phyloP scores from a whole-genome alignment of 306 rosid species.

The Citrullus colocynthis region DNA sequence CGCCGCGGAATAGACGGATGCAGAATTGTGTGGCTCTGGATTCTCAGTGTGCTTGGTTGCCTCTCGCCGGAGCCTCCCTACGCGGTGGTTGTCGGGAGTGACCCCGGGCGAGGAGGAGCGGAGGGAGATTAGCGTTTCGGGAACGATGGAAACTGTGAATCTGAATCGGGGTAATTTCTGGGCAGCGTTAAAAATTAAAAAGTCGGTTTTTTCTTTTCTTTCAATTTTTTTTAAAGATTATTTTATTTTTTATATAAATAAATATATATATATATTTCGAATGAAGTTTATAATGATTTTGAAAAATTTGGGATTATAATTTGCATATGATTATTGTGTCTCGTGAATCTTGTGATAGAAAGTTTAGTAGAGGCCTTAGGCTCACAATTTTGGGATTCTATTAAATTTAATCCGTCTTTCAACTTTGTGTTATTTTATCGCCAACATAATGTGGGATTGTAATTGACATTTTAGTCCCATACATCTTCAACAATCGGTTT shows the following conservation, averaged over 20 bases:
- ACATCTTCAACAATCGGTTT: no score
- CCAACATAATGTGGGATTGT: no score
- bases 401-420: no score
- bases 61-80: neutral
- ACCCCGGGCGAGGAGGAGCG: neutral
- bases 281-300: neutral
- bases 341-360: neutral
- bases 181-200: neutral
- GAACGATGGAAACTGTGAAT: neutral
- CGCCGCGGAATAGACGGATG: neutral
- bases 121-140: neutral
- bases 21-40: neutral
- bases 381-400: neutral
- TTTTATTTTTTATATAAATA: neutral
- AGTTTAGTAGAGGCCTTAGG: neutral
- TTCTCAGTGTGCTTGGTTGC: neutral
- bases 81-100: neutral
- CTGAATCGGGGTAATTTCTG: neutral
- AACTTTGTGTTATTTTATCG: no score
- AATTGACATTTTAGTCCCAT: no score
- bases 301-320: neutral
- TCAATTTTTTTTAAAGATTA: neutral
- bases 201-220: neutral
- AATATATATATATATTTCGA: neutral
- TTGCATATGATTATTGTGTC: neutral